Base-by-base conservation (phyloP, 2,329 filamentous ascomycete genomes). In the Aspergillus ochraceus region DNA sequence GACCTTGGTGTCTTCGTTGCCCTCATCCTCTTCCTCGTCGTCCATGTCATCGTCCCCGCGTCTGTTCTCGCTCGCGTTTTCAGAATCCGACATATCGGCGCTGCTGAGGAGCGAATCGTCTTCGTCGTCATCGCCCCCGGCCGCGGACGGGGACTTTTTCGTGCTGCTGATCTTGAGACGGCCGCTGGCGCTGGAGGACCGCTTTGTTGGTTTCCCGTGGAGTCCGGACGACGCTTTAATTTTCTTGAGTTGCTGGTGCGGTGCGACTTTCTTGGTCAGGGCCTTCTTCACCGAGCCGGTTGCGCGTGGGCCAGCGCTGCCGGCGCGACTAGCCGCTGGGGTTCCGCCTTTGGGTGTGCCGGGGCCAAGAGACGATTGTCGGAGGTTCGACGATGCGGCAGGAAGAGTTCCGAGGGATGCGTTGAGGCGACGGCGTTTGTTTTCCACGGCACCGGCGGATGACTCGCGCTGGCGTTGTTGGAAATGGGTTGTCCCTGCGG, bases 281-380 rank as follows among this genome's bases (percentile, higher is more conserved):
- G 79, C 76, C 60, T 82, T 80, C 66, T 82, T 82, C 29, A 70
- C 70, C 3, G 68, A 68, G 24, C 71, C 67, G 64, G 71, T 68
- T 61, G 74, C 61, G 42, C 79, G 79, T 10, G 86, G 86, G 12
- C 85, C 84, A 3, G 80, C 83, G 62, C 85, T 88, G 49, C 85
- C 84, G 2, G 84, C 84, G n/a, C 86, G 84, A 45, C 72, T 69
- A 73, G 83, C 71, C 0, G 67, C 73, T 4, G 79, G 79, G 0
- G 86, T 87, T 3, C 81, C 81, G 0, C 83, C 79, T 68, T 88
- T 88, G 4, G 86, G 86, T 1, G 86, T 88, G n/a, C 84, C 85
- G 19, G 85, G 86, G 0, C 86, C 86, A 12, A 86, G 75, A 0
- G 86, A 88, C 0, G 84, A 83, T 70, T 88, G 86, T 6, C 86